Evolutionary conservation across 1,139 yeast species (phyloP), one percentile per base, ranked within the genome.

Genomic region (Eremothecium gossypii): DNA sequence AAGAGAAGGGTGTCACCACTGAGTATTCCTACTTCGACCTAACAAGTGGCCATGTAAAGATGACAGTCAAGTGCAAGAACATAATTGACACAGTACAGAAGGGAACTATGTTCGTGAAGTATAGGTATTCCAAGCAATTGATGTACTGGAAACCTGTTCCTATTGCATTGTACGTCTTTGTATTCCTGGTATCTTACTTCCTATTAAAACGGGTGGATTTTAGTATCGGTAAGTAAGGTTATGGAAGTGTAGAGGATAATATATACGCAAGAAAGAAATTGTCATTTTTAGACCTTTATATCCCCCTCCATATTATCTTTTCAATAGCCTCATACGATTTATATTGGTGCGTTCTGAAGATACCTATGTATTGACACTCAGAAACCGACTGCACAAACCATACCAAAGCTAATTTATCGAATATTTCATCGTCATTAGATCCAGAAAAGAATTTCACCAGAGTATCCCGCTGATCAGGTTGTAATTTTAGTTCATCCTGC

Each of bases 21-120:
- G 78, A 77, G 64, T 66, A 68, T 46, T 78, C 86, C 23, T 87
- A 79, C 64, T 75, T 89, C 54, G 97, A 91, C 64, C 73, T 85
- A 40, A 66, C 72, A 30, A 67, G 71, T 35, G 98, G 98, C 26
- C 93, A 91, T 52, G 79, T 84, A 31, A 82, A 83, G 52, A 74
- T 85, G n/a, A 73, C 79, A 12, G 64, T 87, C 42, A 66, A 67
- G 33, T 84, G 71, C 60, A 59, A 64, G 26, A 81, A 84, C 59
- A 60, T 89, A 50, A 73, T 84, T 49, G 95, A 84, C 60, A 87
- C 79, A 46, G 70, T 83, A 60, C 69, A 74, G 46, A 67, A 69
- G 38, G 68, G 78, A 33, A 77, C 77, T 41, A 64, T 87, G 7
- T 66, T 73, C 45, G 67, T 89, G 41, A 70, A 73, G 48, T 91